Conservation (phyloP, 106 monocot species). For the Dendrobium chrysotoxum region DNA sequence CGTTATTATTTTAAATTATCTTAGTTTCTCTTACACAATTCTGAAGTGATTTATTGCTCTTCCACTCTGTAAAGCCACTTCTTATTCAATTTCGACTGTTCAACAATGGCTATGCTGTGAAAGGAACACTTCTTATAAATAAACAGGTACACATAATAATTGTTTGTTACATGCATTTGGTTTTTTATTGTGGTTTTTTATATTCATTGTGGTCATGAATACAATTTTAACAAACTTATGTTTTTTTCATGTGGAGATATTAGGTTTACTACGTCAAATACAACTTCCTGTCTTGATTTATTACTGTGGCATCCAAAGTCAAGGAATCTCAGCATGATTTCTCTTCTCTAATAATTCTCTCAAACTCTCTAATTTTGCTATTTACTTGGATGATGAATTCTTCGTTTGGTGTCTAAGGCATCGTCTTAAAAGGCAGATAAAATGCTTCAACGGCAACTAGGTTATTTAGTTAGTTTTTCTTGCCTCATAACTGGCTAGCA, state of each 20-base stretch:
- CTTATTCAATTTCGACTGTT: conserved; percentile 71
- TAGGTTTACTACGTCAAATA: not conserved
- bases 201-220: not conserved
- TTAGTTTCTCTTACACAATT: not conserved
- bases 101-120: conserved; percentile 60
- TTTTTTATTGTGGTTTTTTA: not conserved
- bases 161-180: not conserved
- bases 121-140: conserved; percentile 64
- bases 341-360: too few species aligned
- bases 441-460: too few species aligned
- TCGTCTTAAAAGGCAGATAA: too few species aligned
- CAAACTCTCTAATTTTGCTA: too few species aligned
- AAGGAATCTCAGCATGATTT: not conserved
- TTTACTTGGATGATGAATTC: too few species aligned
- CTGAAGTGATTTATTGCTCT: not conserved
- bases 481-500: not conserved
- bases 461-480: not conserved
- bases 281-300: not conserved
- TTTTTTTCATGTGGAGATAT: not conserved
- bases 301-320: not conserved
- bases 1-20: not conserved
- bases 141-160: conserved; percentile 30
- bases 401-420: too few species aligned
- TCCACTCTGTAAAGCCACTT: conserved; percentile 40
- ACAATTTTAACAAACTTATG: not conserved